Percentiles rank a stretch among this genome's conserved stretches.
phyloP scores from a whole-genome alignment of 192 early-diverging fungal genomes.

The Backusella sp. region DNA sequence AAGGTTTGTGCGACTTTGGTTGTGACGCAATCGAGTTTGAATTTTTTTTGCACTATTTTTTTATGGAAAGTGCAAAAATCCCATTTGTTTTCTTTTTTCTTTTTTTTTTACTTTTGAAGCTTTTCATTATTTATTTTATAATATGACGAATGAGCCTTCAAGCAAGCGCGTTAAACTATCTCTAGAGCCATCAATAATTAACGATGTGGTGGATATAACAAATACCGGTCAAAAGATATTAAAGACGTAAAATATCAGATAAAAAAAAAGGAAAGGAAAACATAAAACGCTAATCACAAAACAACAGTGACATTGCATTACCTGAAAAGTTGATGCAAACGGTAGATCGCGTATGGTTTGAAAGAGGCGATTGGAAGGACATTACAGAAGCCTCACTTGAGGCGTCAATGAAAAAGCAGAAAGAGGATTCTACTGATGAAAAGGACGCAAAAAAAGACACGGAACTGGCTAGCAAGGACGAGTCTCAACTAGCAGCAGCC shows the following conservation, averaged over 20 bases:
- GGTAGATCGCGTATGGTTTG: conserved; percentile 40
- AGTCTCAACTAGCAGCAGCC: background rate
- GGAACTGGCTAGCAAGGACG: background rate
- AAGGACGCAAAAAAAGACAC: background rate
- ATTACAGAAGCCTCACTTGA: conserved; percentile 27
- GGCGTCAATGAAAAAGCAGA: background rate
- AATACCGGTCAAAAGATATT: conserved; percentile 33
- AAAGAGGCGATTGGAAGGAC: conserved; percentile 36
- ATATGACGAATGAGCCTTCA: background rate
- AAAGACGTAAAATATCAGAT: conserved; percentile 25
- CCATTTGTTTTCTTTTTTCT: background rate
- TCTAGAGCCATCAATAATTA: conserved; percentile 29
- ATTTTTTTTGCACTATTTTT: background rate
- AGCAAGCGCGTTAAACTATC: conserved; percentile 34
- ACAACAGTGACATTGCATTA: conserved; percentile 27
- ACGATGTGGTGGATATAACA: conserved; percentile 26
- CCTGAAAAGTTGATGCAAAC: conserved; percentile 36
- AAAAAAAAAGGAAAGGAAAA: background rate
- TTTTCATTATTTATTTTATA: background rate
- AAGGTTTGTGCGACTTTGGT: background rate
- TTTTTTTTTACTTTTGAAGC: background rate
- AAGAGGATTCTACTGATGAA: background rate
- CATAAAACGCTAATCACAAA: background rate
- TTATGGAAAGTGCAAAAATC: background rate
- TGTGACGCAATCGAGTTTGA: conserved; percentile 7